phyloP scores from a whole-genome alignment of 495 filamentous ascomycete species.

The Lineolata rhizophorae region DNA sequence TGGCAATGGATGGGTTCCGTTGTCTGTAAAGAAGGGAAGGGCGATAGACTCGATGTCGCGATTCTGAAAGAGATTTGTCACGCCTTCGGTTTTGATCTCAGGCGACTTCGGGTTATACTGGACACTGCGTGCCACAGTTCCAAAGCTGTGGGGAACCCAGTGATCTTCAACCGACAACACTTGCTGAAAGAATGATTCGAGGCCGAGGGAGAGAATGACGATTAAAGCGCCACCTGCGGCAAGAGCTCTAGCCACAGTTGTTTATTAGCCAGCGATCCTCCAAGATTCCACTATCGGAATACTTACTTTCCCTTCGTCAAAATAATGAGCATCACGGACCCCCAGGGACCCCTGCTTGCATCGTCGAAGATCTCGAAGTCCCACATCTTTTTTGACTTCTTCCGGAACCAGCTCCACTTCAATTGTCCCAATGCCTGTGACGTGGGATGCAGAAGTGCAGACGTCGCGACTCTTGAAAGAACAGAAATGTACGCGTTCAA shows the following conservation, averaged over 20 bases:
- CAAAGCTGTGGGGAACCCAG: constrained; percentile 1
- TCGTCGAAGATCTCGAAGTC: constrained; percentile 11
- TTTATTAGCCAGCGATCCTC: background rate
- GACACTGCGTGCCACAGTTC: constrained; percentile 2
- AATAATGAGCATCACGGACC: constrained; percentile 6
- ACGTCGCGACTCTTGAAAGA: constrained; percentile 3
- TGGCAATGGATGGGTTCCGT: no score
- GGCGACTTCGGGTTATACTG: constrained; percentile 1
- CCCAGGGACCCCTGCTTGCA: constrained; percentile 9
- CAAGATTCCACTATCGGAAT: no score
- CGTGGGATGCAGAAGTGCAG: constrained; percentile 5
- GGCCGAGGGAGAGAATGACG: constrained; percentile 3
- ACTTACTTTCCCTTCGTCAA: constrained; percentile 3
- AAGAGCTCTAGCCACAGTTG: background rate
- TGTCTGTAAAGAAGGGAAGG: no score
- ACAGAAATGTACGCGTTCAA: constrained; percentile 6
- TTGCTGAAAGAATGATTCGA: constrained; percentile 12
- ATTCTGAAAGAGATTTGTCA: no score
- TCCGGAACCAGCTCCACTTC: constrained; percentile 10
- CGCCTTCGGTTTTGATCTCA: no score
- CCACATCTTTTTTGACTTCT: constrained; percentile 6
- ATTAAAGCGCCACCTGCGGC: constrained; percentile 6
- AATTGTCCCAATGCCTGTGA: constrained; percentile 9
- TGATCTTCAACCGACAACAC: no score
- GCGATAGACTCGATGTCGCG: no score